Percentiles rank a stretch among this genome's conserved stretches.
These are phyloP conservation scores for Alternaria hordeiaustralica DNA, from an alignment of 2,329 filamentous ascomycete genomes.

Conservation along the genomic window DNA sequence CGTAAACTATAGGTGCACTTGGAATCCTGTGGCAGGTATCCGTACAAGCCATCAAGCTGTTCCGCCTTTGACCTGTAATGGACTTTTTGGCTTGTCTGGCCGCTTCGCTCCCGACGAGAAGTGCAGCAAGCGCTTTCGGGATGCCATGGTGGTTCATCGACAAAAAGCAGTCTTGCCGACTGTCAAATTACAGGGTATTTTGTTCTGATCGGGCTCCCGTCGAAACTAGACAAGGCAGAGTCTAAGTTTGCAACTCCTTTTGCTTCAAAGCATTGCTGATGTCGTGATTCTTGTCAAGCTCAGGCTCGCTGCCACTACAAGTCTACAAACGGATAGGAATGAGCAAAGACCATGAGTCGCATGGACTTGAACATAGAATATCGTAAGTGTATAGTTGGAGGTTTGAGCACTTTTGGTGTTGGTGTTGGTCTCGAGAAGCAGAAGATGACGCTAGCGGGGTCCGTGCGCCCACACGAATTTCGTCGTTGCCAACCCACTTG, in stretches of 20 bases:
- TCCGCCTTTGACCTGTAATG: neutral
- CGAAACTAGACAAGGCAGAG: neutral
- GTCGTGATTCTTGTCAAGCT: neutral
- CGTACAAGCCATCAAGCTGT: neutral
- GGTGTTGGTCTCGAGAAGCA: neutral
- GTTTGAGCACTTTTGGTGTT: neutral
- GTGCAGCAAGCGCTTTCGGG: neutral
- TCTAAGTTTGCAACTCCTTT: neutral
- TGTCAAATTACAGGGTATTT: too few relatives aligned
- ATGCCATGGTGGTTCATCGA: neutral
- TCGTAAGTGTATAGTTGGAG: neutral
- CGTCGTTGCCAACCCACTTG: conserved; percentile 5
- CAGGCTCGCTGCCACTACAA: neutral
- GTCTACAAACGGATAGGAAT: neutral
- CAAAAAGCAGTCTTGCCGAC: too few relatives aligned
- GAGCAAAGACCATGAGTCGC: neutral
- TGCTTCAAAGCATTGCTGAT: neutral
- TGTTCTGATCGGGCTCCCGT: too few relatives aligned
- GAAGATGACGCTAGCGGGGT: neutral
- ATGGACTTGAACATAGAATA: neutral
- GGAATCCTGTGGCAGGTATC: neutral
- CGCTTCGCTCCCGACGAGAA: neutral
- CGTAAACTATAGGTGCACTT: neutral
- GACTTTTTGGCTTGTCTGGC: neutral
- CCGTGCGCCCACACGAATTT: conserved; percentile 1